phyloP scores from a whole-genome alignment of 257 asterid genomes.

The Salvia hispanica region DNA sequence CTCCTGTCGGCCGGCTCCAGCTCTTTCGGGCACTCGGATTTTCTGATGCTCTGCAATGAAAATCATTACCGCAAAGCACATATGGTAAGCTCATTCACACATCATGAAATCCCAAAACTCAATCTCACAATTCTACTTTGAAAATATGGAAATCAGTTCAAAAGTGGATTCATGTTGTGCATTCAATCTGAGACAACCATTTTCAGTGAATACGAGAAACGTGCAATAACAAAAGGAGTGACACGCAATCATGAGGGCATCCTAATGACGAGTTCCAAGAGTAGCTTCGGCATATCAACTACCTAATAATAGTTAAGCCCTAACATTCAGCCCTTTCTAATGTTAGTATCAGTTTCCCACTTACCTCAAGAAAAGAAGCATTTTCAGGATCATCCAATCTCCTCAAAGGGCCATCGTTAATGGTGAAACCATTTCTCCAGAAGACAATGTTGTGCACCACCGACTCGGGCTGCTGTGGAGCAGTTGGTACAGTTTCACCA shows the following conservation, averaged over 20 bases:
- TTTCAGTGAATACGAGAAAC: neutral
- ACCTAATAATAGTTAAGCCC: conserved; percentile 5
- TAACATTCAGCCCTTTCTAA: neutral
- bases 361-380: conserved; percentile 83
- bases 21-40: conserved; percentile 92
- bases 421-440: conserved; percentile 97
- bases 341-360: neutral
- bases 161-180: too few species aligned
- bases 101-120: conserved; percentile 4
- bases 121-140: neutral
- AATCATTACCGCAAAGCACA: conserved; percentile 19
- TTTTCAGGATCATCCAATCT: conserved; percentile 93
- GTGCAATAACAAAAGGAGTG: neutral
- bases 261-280: neutral
- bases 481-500: conserved; percentile 61
- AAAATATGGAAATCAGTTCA: neutral
- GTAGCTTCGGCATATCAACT: conserved; percentile 15
- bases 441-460: conserved; percentile 82
- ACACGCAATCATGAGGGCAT: neutral
- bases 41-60: conserved; percentile 74
- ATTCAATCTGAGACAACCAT: too few species aligned
- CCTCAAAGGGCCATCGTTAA: conserved; percentile 92
- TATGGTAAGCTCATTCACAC: conserved; percentile 6
- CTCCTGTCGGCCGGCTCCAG: conserved; percentile 82
- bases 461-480: conserved; percentile 78